Base-by-base conservation (phyloP, 2,329 filamentous ascomycete species). In the Penicillium sp. region DNA sequence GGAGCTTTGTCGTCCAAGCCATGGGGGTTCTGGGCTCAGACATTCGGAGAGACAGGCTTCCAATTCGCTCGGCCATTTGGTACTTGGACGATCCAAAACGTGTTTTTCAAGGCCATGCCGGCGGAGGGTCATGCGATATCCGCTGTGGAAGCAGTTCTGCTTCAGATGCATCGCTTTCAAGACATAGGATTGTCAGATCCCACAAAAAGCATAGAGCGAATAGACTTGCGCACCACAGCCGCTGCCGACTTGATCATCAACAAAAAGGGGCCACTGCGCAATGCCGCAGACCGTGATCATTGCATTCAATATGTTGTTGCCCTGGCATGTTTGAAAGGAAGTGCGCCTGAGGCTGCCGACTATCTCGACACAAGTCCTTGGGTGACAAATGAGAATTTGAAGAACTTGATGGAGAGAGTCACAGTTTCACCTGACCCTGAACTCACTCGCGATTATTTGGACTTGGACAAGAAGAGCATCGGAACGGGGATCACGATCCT, bases 21-120 rank as follows among this genome's bases (percentile, higher is more conserved):
- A 14, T 79, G 71, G 69, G 78, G 78, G 0, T 79, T 80, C 54
- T 72, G 72, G 60, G 64, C 58, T 42, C 60, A 35, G 37, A 64
- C 59, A 2, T 72, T 71, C 43, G 62, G 68, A 4, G 60, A 60
- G 17, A 17, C 8, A 8, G 65, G 57, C 17, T 69, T 70, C 38
- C 50, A 56, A 35, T 58, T 70, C 11, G 59, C 64, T 1, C 54
- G 53, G 8, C 54, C 58, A 3, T 70, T 69, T 55, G 65, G 62
- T 4, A 58, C 58, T 1, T 72, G 68, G 65, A 62, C 61, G 2
- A 59, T 72, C 5, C 58, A 56, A 22, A 69, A 70, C 54, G 62
- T 70, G 25, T 35, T 71, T 8, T 70, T 68, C 54, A 72, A 72
- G 52, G 56, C 59, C 2, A 70, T 69, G 65, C 68, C 70, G 0